Evolutionary conservation across 257 asterid species (phyloP), one percentile per base, ranked within the genome.

Genomic region (Primulina huaijiensis): DNA sequence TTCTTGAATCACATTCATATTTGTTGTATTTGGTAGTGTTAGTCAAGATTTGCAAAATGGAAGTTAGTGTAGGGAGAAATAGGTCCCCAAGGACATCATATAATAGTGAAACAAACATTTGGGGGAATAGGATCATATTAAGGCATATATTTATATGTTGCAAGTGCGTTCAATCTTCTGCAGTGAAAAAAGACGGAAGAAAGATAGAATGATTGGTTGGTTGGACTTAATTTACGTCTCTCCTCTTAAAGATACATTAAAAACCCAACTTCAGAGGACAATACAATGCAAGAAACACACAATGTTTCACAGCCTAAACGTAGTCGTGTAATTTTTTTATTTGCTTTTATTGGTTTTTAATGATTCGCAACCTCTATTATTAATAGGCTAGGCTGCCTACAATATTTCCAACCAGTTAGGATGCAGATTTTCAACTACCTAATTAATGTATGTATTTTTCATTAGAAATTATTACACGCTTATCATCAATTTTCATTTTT

Each of bases 61-160:
- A 69, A 72, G 58, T 62, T 74, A 73, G 82, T 69, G 79, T 79
- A 81, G 86, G 65, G 75, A 69, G 83, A 72, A 76, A 80, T 59
- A 63, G 65, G 55, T 43, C 31, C 62, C 62, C 10, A 55, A 67
- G 56, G 68, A 64, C 75, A 77, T 63, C 68, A 59, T 71, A 74
- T 34, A 70, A 82, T 84, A 79, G 89, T 61, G 76, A 73, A 84
- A 79, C 55, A 43, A 14, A 43, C 7, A 38, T 34, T 31, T 70
- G 75, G 70, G 70, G 62, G 64, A 30, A 56, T 75, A 75, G 74
- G 75, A 73, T 77, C 78, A 37, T 69, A 67, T 75, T 64, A 63
- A 75, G 66, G 68, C 69, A 65, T 2, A 76, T 68, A 69, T 71
- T 62, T 27, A 27, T 27, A 69, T 38, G 69, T 66, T 56, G 65